These are phyloP conservation scores for Mycena leptocephala DNA, from an alignment of 768 basidiomycete genomes.

Conservation along the genomic window DNA sequence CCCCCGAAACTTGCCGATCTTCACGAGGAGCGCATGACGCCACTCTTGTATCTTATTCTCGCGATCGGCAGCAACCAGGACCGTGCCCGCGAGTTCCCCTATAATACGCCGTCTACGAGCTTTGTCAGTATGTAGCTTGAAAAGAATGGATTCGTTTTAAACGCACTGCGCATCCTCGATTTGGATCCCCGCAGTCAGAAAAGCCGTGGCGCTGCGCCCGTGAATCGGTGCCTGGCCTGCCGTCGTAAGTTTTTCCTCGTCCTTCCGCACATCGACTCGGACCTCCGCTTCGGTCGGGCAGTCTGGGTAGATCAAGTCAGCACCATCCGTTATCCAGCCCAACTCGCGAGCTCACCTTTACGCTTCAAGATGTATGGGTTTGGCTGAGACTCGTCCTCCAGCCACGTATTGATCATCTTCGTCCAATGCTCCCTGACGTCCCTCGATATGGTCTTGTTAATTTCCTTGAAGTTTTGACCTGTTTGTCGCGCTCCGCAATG, in stretches of 20 bases:
- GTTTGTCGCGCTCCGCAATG: background rate
- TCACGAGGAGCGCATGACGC: background rate
- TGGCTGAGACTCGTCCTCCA: background rate
- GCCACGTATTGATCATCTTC: background rate
- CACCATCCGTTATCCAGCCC: background rate
- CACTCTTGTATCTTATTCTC: no score
- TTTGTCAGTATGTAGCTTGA: background rate
- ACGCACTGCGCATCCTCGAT: conserved; percentile 26
- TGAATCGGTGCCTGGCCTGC: background rate
- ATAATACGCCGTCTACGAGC: background rate
- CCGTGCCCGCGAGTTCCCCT: background rate
- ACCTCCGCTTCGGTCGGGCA: conserved; percentile 22
- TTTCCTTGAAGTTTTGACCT: background rate
- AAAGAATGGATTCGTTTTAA: no score
- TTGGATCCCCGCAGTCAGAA: no score
- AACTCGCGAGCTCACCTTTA: background rate
- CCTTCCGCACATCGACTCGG: conserved; percentile 1
- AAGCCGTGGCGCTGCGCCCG: no score
- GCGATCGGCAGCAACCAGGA: background rate
- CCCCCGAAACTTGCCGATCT: background rate
- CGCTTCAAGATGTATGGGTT: conserved; percentile 9
- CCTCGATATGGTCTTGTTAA: background rate
- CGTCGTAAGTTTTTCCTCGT: background rate
- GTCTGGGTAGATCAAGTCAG: background rate
- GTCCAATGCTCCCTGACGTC: background rate